Percentiles rank a stretch among this genome's conserved stretches.
Conservation (phyloP, 495 filamentous ascomycete species). For the Aspergillus leporis region DNA sequence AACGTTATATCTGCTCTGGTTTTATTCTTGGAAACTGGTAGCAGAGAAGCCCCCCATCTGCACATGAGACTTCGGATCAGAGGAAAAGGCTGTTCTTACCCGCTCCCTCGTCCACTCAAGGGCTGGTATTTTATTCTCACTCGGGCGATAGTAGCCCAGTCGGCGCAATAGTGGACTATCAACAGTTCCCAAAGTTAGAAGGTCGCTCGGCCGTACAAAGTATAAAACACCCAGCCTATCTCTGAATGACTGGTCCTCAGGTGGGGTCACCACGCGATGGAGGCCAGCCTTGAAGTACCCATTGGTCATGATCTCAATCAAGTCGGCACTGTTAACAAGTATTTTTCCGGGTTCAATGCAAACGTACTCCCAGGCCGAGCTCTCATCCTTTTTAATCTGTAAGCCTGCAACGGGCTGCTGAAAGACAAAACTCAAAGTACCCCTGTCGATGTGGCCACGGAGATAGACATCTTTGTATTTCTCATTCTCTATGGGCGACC, state of each 20-base stretch:
- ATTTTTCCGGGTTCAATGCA: slow-evolving; percentile 31
- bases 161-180: background rate
- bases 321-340: slow-evolving; percentile 47
- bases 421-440: slow-evolving; percentile 54
- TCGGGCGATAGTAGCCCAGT: background rate
- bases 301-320: background rate
- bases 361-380: slow-evolving; percentile 26
- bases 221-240: slow-evolving; percentile 43
- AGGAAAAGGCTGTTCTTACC: too few species aligned
- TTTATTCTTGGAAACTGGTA: too few species aligned
- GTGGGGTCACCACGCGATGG: slow-evolving; percentile 42
- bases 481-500: slow-evolving; percentile 43
- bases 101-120: too few species aligned
- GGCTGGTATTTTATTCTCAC: too few species aligned
- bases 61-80: too few species aligned
- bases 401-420: slow-evolving; percentile 55
- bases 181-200: background rate
- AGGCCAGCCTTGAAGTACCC: slow-evolving; percentile 40
- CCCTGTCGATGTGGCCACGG: slow-evolving; percentile 55
- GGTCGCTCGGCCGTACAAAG: slow-evolving; percentile 32
- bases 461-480: slow-evolving; percentile 41
- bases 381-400: slow-evolving; percentile 36
- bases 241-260: slow-evolving; percentile 39
- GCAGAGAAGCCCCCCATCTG: too few species aligned
- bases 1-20: too few species aligned